phyloP scores from a whole-genome alignment of 768 basidiomycete species.

The Russula sp. region DNA sequence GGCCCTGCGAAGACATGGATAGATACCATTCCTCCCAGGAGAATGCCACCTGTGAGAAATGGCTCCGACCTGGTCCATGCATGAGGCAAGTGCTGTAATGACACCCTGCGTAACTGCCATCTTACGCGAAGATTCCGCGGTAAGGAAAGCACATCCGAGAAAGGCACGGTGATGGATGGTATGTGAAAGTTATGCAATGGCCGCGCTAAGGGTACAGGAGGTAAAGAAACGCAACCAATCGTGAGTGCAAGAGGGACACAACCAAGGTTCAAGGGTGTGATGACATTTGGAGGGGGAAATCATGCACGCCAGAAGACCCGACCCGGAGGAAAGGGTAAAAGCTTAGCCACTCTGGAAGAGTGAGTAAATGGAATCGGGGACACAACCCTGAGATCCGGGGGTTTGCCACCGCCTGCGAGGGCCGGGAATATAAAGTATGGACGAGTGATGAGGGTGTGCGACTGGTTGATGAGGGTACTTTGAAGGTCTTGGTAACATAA shows the following conservation, averaged over 20 bases:
- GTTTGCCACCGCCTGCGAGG: neutral
- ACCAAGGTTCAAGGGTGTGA: neutral
- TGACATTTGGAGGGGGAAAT: neutral
- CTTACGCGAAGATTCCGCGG: neutral
- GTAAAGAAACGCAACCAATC: no score
- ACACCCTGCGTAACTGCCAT: neutral
- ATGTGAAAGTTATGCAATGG: neutral
- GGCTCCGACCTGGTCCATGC: neutral
- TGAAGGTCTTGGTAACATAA: neutral
- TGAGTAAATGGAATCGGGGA: neutral
- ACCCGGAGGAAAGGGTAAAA: neutral
- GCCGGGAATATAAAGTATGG: neutral
- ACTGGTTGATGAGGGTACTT: slow-evolving; percentile 34
- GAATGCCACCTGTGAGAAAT: neutral
- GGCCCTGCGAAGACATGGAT: neutral
- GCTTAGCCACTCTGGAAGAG: neutral
- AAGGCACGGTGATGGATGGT: neutral
- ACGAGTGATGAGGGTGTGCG: neutral
- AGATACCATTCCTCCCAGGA: no score
- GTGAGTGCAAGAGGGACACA: neutral
- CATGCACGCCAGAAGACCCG: neutral
- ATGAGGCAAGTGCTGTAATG: neutral
- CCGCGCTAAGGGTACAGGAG: neutral
- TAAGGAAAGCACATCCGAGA: neutral
- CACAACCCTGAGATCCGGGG: neutral